phyloP scores from a whole-genome alignment of 2,329 filamentous ascomycete species.

The Colletotrichum sp. region DNA sequence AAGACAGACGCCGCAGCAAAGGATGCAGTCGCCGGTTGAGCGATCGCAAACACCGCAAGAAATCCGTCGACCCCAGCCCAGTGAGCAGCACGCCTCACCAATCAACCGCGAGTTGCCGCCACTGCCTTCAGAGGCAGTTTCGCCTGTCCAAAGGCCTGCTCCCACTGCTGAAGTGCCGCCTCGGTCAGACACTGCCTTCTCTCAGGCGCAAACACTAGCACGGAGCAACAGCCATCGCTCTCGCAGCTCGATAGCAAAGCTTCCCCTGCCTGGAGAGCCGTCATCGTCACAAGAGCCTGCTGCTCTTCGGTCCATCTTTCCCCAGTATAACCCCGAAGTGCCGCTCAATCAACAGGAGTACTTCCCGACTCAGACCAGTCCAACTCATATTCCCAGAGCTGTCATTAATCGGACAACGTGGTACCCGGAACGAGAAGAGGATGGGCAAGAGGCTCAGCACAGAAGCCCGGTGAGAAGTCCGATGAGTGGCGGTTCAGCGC shows the following conservation, averaged over 20 bases:
- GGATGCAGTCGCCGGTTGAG: constrained; percentile 36
- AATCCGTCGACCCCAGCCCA: constrained; percentile 16
- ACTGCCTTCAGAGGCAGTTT: constrained; percentile 14
- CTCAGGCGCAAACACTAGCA: constrained; percentile 54
- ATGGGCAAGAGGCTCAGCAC: constrained; percentile 22
- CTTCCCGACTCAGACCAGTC: constrained; percentile 69
- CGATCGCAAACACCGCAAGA: constrained; percentile 33
- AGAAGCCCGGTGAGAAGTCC: constrained; percentile 12
- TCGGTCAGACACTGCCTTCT: constrained; percentile 56
- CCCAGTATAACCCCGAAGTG: constrained; percentile 72
- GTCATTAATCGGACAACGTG: constrained; percentile 72
- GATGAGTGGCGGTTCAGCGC: not conserved
- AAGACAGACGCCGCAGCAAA: constrained; percentile 36
- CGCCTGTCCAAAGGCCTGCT: constrained; percentile 42
- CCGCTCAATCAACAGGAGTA: constrained; percentile 73
- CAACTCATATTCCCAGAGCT: constrained; percentile 66
- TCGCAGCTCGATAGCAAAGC: constrained; percentile 62
- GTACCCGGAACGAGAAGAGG: constrained; percentile 39
- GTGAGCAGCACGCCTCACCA: constrained; percentile 1
- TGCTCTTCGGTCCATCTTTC: constrained; percentile 75
- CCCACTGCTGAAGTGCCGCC: constrained; percentile 46
- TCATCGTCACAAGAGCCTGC: constrained; percentile 28
- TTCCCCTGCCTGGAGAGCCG: constrained; percentile 44
- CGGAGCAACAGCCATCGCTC: constrained; percentile 55
- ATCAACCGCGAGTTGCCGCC: not conserved